Conservation (phyloP, 2,329 filamentous ascomycete genomes). For the Thielaviopsis ethacetica region DNA sequence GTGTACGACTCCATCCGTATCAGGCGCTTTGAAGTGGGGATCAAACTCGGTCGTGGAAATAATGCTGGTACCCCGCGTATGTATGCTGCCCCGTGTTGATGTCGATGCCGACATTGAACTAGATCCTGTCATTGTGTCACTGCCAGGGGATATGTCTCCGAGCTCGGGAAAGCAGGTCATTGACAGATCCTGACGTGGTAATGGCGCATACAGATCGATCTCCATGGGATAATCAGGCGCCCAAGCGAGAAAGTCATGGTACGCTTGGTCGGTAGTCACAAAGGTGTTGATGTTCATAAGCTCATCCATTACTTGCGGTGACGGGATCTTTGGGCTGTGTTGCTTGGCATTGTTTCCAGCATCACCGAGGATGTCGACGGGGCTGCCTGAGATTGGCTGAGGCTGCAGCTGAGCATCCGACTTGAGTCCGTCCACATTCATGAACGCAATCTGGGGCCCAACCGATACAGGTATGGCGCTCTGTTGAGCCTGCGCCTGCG, state of each 20-base stretch:
- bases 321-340: slow-evolving; percentile 7
- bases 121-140: slow-evolving; percentile 21
- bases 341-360: slow-evolving; percentile 19
- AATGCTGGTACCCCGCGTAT: slow-evolving; percentile 32
- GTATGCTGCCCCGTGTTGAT: slow-evolving; percentile 27
- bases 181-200: slow-evolving; percentile 20
- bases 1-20: slow-evolving; percentile 15
- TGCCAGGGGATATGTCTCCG: slow-evolving; percentile 25
- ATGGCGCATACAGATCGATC: slow-evolving; percentile 24
- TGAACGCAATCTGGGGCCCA: slow-evolving; percentile 20
- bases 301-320: slow-evolving; percentile 21
- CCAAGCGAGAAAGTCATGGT: slow-evolving; percentile 30
- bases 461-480: background rate
- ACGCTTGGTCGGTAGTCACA: slow-evolving; percentile 20
- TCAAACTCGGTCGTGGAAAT: slow-evolving; percentile 26
- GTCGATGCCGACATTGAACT: slow-evolving; percentile 16
- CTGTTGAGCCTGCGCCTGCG: background rate
- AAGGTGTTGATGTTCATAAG: slow-evolving; percentile 26
- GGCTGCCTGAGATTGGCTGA: background rate
- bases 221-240: slow-evolving; percentile 25
- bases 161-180: slow-evolving; percentile 24
- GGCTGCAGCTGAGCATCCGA: slow-evolving; percentile 1
- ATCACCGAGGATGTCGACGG: background rate
- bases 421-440: slow-evolving; percentile 20
- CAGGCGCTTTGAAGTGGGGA: slow-evolving; percentile 18